Evolutionary conservation across 148 eudicot species (phyloP).

Genomic region (Chenopodium suecicum): DNA sequence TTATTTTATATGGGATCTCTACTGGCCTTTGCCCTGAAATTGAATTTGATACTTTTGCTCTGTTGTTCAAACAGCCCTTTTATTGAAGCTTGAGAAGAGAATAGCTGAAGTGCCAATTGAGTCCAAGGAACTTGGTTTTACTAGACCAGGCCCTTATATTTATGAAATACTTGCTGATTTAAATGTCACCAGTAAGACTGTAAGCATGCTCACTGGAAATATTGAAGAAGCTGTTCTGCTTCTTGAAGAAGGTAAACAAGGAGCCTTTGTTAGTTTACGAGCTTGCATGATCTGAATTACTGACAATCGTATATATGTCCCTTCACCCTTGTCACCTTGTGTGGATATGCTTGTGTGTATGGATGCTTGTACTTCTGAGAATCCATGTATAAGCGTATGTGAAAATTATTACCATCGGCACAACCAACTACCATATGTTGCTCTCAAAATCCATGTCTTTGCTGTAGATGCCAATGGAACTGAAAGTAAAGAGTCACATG

Average conservation of each 20-base stretch:
- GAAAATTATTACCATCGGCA: not conserved
- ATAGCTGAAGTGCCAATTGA: slow-evolving; percentile 86
- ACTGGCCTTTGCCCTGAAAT: slow-evolving; percentile 1
- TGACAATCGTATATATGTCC: not conserved
- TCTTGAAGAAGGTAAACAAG: slow-evolving; percentile 86
- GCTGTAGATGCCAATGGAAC: slow-evolving; percentile 49
- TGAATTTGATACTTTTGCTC: slow-evolving; percentile 1
- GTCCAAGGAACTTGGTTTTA: slow-evolving; percentile 87
- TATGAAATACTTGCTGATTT: slow-evolving; percentile 82
- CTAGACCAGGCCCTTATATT: slow-evolving; percentile 90
- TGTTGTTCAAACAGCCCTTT: slow-evolving; percentile 61
- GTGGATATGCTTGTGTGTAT: not conserved
- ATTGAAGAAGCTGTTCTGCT: slow-evolving; percentile 81
- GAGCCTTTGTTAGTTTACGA: slow-evolving; percentile 5
- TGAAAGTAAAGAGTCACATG: slow-evolving; percentile 53
- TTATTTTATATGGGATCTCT: not conserved
- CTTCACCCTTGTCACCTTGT: not conserved
- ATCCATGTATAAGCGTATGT: not conserved
- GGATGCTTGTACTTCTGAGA: slow-evolving; percentile 8
- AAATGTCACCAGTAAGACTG: slow-evolving; percentile 65
- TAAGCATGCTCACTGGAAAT: slow-evolving; percentile 58
- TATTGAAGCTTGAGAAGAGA: slow-evolving; percentile 90
- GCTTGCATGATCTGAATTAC: not conserved
- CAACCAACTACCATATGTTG: not conserved
- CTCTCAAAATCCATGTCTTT: slow-evolving; percentile 11